Base-by-base conservation (phyloP, 495 filamentous ascomycete species). In the Xylaria cubensis region DNA sequence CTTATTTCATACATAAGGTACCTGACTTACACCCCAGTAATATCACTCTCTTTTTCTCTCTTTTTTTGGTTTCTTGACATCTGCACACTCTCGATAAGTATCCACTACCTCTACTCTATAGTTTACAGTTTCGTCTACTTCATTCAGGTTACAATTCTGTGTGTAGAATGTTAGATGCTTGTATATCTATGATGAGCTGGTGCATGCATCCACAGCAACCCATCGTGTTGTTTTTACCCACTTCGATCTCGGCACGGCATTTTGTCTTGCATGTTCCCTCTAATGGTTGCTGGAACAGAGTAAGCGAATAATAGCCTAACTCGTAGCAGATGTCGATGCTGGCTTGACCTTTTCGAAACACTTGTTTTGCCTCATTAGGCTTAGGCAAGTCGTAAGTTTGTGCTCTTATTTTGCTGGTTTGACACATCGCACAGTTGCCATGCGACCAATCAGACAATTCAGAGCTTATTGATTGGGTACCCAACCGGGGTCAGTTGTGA, bases 211-310 rank as follows among this genome's bases (percentile, higher is more conserved):
- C 0, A 42, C 21, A 36, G 19, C 17, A 39, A 2, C 26, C 26
- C 64, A 24, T 66, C 32, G 32, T 69, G 51, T 58, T 39, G 7
- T 65, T 50, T 58, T 58, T 32, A 46, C 61, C 58, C 56, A 59
- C 63, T 32, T 42, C 5, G 29, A 66, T 66, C 67, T 59, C 42
- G 63, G 61, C 51, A 55, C 50, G 70, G 39, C 50, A 56, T 72
- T 63, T 64, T 71, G 69, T 72, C 70, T 72, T 72, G 70, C 69
- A 71, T 71, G 69, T 71, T 71, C 69, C 69, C n/a, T 56, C 36
- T 48, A 46, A 62, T 69, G 53, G 56, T 34, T 19, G 67, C 50
- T 15, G 67, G 42, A 59, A 26, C 17, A 19, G 51, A 48, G 53
- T 50, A 69, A 69, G 67, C 67, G 67, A 69, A 61, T 59, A 59